Evolutionary conservation across 495 filamentous ascomycete genomes (phyloP).

Genomic region (Penicillium pancosmium): DNA sequence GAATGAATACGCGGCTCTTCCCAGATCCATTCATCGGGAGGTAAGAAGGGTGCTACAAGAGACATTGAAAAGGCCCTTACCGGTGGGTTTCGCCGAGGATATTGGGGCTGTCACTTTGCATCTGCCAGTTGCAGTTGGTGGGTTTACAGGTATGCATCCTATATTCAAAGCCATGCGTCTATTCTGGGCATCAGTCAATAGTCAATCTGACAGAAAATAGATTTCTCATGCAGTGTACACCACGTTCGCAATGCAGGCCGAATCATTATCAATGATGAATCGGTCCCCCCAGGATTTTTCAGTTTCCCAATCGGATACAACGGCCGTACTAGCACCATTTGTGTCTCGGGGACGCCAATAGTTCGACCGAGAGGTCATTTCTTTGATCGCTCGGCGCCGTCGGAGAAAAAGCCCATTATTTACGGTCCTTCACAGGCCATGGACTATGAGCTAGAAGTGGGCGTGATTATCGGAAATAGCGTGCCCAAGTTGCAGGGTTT

Average conservation of each 20-base stretch:
- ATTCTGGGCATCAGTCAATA: not conserved
- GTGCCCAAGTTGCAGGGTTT: conserved; percentile 20
- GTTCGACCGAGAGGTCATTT: conserved; percentile 75
- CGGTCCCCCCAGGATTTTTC: conserved; percentile 36
- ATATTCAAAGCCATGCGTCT: not conserved
- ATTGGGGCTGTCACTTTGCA: conserved; percentile 65
- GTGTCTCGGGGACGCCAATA: conserved; percentile 71
- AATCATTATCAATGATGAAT: conserved; percentile 39
- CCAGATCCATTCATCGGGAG: conserved; percentile 61
- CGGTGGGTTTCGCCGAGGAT: conserved; percentile 48
- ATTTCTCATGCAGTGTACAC: conserved; percentile 66
- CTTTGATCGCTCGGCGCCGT: conserved; percentile 35
- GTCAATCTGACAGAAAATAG: conserved; percentile 44
- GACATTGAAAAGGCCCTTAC: conserved; percentile 48
- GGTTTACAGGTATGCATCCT: conserved; percentile 57
- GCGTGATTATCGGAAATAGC: conserved; percentile 65
- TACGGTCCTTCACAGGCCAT: conserved; percentile 61
- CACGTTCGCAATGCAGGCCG: conserved; percentile 35
- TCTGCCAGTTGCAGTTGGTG: conserved; percentile 75
- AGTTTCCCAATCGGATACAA: conserved; percentile 60
- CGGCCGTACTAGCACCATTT: conserved; percentile 71
- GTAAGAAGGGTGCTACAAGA: conserved; percentile 51
- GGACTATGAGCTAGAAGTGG: conserved; percentile 85
- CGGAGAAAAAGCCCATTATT: conserved; percentile 34
- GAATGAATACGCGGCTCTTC: conserved; percentile 74